These are phyloP conservation scores for Russula sp. DNA, from an alignment of 768 basidiomycete genomes.

Conservation along the genomic window DNA sequence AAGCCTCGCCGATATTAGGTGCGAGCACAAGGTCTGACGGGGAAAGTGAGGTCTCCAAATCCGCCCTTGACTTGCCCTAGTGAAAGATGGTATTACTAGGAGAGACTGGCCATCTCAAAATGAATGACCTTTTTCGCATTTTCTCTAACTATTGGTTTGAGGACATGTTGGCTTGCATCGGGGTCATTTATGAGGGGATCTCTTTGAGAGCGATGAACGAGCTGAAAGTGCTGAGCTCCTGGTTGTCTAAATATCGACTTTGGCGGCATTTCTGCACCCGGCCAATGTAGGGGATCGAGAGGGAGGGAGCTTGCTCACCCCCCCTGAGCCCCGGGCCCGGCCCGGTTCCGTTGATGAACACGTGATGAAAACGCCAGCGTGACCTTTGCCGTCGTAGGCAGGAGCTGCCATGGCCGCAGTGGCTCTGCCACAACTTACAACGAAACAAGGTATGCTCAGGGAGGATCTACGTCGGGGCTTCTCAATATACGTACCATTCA, in stretches of 20 bases:
- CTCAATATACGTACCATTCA: constrained; percentile 71
- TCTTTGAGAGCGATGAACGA: constrained; percentile 92
- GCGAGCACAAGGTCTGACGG: constrained; percentile 45
- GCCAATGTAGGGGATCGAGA: too few species aligned
- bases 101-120: neutral
- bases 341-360: neutral
- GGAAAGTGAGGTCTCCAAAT: constrained; percentile 58
- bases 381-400: neutral
- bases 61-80: constrained; percentile 76
- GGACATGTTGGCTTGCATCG: constrained; percentile 82
- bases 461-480: constrained; percentile 78
- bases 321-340: neutral
- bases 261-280: constrained; percentile 47
- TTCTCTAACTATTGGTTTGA: constrained; percentile 72
- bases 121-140: constrained; percentile 58
- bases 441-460: constrained; percentile 50
- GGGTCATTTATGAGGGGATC: constrained; percentile 95
- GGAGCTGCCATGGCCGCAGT: too few species aligned
- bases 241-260: constrained; percentile 90
- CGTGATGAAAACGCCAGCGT: constrained; percentile 11
- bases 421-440: neutral
- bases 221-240: constrained; percentile 89
- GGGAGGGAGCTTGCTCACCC: neutral
- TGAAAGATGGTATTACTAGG: constrained; percentile 7
- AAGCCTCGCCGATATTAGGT: constrained; percentile 76